Percentiles rank a stretch among this genome's conserved stretches.
Conservation (phyloP, 2,329 filamentous ascomycete genomes). For the Karstenula rhodostoma region DNA sequence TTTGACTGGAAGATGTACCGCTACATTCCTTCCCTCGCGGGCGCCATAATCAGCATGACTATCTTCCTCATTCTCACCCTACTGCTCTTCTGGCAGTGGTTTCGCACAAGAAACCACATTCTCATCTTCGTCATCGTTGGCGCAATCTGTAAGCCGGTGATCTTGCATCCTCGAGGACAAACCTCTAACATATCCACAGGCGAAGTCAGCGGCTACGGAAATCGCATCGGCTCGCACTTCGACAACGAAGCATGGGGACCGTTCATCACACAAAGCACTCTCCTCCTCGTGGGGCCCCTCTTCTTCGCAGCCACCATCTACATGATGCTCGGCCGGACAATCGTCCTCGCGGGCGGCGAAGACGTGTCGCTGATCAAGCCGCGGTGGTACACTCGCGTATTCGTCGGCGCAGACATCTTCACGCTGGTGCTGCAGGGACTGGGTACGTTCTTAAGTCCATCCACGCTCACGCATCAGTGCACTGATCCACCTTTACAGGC, state of each 20-base stretch:
- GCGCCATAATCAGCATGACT: conserved; percentile 32
- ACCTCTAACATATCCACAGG: conserved; percentile 31
- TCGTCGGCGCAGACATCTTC: conserved; percentile 38
- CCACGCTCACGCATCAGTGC: neutral
- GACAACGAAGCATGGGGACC: conserved; percentile 47
- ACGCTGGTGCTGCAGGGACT: conserved; percentile 42
- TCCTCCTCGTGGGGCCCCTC: conserved; percentile 55
- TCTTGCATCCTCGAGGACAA: neutral
- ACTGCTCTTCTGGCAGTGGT: conserved; percentile 32
- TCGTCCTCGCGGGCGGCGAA: conserved; percentile 39
- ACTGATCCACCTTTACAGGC: conserved; percentile 24
- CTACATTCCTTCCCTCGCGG: conserved; percentile 39
- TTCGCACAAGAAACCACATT: conserved; percentile 27
- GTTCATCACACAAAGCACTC: conserved; percentile 53
- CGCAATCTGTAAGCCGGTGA: conserved; percentile 30
- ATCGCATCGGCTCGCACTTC: conserved; percentile 49
- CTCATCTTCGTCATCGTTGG: conserved; percentile 39
- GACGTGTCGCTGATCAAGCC: conserved; percentile 36
- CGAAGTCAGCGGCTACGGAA: conserved; percentile 53
- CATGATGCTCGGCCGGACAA: conserved; percentile 55
- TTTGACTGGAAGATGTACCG: conserved; percentile 48
- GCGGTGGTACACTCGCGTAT: conserved; percentile 40
- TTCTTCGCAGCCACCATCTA: conserved; percentile 58
- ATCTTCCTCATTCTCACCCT: conserved; percentile 34
- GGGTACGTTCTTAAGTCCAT: conserved; percentile 25